Percentiles rank a stretch among this genome's conserved stretches.
Evolutionary conservation across 2,329 filamentous ascomycete genomes (phyloP).

Genomic region (Fusarium begoniae): DNA sequence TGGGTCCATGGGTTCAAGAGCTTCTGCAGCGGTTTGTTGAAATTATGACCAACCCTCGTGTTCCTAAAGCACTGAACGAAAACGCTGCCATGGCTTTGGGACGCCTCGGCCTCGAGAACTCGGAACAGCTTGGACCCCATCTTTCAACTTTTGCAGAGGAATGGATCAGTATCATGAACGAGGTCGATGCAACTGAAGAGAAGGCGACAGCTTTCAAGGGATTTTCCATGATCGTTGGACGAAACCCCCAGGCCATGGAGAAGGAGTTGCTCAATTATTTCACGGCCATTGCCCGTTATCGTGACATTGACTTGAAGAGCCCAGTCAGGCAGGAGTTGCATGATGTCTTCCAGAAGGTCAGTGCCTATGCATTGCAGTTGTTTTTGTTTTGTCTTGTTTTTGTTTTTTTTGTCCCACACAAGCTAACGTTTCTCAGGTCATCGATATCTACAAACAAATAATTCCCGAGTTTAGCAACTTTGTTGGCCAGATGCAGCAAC

Average conservation of each 20-base stretch:
- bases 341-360: conserved; percentile 79
- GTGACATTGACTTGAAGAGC: conserved; percentile 68
- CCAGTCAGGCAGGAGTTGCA: conserved; percentile 73
- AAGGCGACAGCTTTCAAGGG: conserved; percentile 94
- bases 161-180: conserved; percentile 83
- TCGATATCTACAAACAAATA: conserved; percentile 65
- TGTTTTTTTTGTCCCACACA: too few species aligned
- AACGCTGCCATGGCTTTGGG: conserved; percentile 95
- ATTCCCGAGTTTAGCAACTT: conserved; percentile 69
- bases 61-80: conserved; percentile 87
- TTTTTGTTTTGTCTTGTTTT: neutral
- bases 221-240: conserved; percentile 83
- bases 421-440: conserved; percentile 50
- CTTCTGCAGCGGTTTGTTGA: conserved; percentile 80
- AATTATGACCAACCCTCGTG: conserved; percentile 85
- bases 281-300: conserved; percentile 81
- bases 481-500: conserved; percentile 58
- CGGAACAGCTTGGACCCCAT: conserved; percentile 79
- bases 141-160: conserved; percentile 82
- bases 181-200: conserved; percentile 88
- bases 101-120: conserved; percentile 82
- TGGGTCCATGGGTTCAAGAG: conserved; percentile 80
- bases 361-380: conserved; percentile 38
- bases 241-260: conserved; percentile 93
- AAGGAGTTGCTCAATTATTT: conserved; percentile 85